Evolutionary conservation across 163 green algal species (phyloP), one percentile per base, ranked within the genome.

Genomic region (Scenedesmus sp.): DNA sequence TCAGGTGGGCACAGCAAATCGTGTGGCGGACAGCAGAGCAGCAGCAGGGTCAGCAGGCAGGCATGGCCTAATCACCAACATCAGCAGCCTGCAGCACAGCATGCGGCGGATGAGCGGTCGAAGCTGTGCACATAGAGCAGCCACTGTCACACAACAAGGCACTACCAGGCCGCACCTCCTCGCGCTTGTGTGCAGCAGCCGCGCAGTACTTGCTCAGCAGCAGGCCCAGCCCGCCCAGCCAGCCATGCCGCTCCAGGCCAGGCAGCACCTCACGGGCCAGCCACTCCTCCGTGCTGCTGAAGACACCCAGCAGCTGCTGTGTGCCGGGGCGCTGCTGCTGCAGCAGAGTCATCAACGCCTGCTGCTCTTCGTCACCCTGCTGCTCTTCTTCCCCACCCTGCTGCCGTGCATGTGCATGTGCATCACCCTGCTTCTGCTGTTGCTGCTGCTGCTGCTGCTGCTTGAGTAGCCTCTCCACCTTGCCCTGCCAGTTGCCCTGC

Each of bases 141-240:
- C 34, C 34, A 46, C 16, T 9, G 3, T 3, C 16, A 26, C 6
- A 76, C 10, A 10, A 5, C 62, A 73, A 13, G 62, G 10, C 62
- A 64, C 59, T 64, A 64, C 62, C 62, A 70, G 66, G 3, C 1
- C 85, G 54, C 86, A 90, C 86, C 86, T 66, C 86, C 20, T 84
- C 3, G 8, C 67, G 18, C 23, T 74, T 73, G 52, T 81, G 1
- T 4, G 87, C 54, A 64, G 56, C 56, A 10, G 34, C 74, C 55
- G 56, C 70, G 70, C 70, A 79, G 70, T 79, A 91, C 87, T 91
- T 91, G 87, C 56, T 57, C 70, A 91, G 73, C 87, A 91, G n/a
- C n/a, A 18, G 12, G 15, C 46, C 12, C 87, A 91, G 70, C 23
- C 87, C 87, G 8, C 4, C 26, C 87, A 91, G 87, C 46, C 62